Percentiles rank a stretch among this genome's conserved stretches.
These are phyloP conservation scores for Clarireedia sp. DNA, from an alignment of 2,329 filamentous ascomycete species.

Conservation along the genomic window DNA sequence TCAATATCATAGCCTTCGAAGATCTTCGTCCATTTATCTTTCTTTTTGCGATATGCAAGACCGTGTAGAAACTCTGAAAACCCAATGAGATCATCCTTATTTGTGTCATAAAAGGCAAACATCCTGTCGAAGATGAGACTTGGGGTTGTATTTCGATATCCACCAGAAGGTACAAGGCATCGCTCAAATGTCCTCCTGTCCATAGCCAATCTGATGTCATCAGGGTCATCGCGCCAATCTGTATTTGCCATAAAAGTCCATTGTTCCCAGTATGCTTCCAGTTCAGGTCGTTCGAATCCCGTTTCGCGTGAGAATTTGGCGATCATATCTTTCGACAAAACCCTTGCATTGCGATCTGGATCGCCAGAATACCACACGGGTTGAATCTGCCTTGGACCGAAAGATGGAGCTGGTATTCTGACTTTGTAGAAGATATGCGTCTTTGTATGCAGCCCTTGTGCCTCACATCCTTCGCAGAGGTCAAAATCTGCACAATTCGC, in stretches of 20 bases:
- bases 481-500: constrained; percentile 95
- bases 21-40: constrained; percentile 63
- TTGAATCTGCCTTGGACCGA: constrained; percentile 72
- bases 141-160: constrained; percentile 66
- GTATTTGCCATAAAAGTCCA: constrained; percentile 90
- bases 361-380: constrained; percentile 85
- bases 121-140: constrained; percentile 94
- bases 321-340: constrained; percentile 59
- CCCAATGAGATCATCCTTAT: constrained; percentile 79
- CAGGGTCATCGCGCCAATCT: constrained; percentile 74
- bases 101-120: constrained; percentile 93
- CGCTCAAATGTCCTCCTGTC: constrained; percentile 89
- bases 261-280: constrained; percentile 94
- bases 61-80: constrained; percentile 89
- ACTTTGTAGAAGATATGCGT: constrained; percentile 98
- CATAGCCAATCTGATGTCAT: constrained; percentile 72
- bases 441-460: constrained; percentile 64
- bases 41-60: constrained; percentile 60
- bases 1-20: constrained; percentile 91
- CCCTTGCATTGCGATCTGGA: constrained; percentile 57
- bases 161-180: constrained; percentile 79
- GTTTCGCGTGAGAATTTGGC: constrained; percentile 63
- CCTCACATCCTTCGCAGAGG: constrained; percentile 88
- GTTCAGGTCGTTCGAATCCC: constrained; percentile 73
- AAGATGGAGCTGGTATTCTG: constrained; percentile 76